phyloP scores from a whole-genome alignment of 108 stramenopile genomes.

The Halocafeteria seosinensis region DNA sequence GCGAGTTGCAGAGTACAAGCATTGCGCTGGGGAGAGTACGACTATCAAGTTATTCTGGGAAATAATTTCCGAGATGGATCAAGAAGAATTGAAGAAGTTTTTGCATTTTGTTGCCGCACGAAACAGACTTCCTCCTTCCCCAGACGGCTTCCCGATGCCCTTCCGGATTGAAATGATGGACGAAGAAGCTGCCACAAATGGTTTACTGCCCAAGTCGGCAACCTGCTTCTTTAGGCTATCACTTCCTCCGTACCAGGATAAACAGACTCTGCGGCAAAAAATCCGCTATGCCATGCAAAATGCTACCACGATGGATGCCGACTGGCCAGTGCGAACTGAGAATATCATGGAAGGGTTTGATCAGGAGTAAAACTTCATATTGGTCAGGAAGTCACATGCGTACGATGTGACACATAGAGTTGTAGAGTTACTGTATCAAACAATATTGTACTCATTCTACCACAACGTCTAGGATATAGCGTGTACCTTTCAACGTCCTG shows the following conservation, averaged over 20 bases:
- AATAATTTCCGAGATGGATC: constrained; percentile 52
- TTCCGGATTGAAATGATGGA: constrained; percentile 33
- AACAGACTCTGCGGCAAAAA: not conserved
- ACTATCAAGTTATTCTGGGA: constrained; percentile 33
- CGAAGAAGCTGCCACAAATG: constrained; percentile 20
- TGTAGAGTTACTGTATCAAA: too few relatives aligned
- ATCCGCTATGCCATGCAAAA: not conserved
- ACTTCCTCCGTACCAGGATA: constrained; percentile 25
- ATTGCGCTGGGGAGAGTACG: too few relatives aligned
- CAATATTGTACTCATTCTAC: too few relatives aligned
- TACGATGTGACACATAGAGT: too few relatives aligned
- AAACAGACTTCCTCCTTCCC: constrained; percentile 59
- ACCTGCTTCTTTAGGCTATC: constrained; percentile 43
- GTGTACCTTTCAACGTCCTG: too few relatives aligned
- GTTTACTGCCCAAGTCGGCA: constrained; percentile 31
- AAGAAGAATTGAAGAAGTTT: constrained; percentile 62
- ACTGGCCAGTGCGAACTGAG: not conserved
- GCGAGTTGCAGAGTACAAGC: constrained; percentile 30
- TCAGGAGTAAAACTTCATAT: too few relatives aligned
- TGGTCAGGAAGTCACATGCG: too few relatives aligned
- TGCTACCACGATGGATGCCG: not conserved
- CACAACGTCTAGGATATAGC: too few relatives aligned
- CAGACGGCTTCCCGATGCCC: constrained; percentile 54
- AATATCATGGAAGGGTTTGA: not conserved
- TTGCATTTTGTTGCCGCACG: constrained; percentile 92